Evolutionary conservation across 139 green algal species (phyloP).

Genomic region (Chlorella vulgaris): DNA sequence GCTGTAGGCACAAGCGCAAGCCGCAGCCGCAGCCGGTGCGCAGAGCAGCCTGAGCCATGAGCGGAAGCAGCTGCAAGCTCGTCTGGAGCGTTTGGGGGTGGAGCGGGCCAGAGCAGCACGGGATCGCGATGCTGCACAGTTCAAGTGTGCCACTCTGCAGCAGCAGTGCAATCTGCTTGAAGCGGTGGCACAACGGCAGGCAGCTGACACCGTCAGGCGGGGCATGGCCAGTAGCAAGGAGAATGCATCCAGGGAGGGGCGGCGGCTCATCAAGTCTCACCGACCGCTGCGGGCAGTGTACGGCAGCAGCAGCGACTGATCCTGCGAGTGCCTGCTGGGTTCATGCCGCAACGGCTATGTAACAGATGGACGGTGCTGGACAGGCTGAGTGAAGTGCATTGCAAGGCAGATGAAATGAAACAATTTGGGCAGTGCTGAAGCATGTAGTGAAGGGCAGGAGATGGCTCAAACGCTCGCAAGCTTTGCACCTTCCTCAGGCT

Average conservation of each 20-base stretch:
- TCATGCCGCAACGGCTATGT: background rate
- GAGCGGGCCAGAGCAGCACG: conserved; percentile 19
- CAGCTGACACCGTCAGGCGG: background rate
- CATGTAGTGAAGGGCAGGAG: too few species aligned
- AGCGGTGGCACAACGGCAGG: conserved; percentile 11
- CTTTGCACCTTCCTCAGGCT: background rate
- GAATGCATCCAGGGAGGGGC: too few species aligned
- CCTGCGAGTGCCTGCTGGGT: too few species aligned
- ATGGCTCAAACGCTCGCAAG: background rate
- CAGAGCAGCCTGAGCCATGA: background rate
- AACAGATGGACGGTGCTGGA: background rate
- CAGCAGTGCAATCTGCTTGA: conserved; percentile 33
- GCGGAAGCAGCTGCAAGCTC: conserved; percentile 21
- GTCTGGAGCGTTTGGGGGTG: conserved; percentile 22
- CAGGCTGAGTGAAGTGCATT: background rate
- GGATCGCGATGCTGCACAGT: background rate
- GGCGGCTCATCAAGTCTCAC: background rate
- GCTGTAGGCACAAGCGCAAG: conserved; percentile 5
- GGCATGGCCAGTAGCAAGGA: background rate
- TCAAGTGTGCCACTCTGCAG: background rate
- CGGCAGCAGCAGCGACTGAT: too few species aligned
- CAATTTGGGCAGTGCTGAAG: too few species aligned
- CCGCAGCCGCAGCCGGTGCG: background rate
- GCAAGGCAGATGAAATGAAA: too few species aligned
- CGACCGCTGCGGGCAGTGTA: too few species aligned